Evolutionary conservation across 2,329 filamentous ascomycete species (phyloP).

Genomic region (Hirsutella thompsonii): DNA sequence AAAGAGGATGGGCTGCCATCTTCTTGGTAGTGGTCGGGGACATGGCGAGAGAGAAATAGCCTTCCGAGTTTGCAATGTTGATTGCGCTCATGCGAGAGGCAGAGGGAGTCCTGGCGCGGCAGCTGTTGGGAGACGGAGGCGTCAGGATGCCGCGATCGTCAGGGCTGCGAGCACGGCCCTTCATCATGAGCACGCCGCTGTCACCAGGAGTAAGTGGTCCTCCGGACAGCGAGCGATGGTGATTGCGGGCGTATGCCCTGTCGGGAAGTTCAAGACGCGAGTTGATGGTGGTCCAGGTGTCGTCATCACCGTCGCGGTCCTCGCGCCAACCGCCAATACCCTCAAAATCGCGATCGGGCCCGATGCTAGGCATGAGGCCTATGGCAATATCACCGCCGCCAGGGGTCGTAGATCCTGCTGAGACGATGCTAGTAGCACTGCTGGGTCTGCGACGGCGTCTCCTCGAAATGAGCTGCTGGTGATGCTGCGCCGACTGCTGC

Average conservation of each 20-base stretch:
- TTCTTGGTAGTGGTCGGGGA: slow-evolving; percentile 20
- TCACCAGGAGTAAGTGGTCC: slow-evolving; percentile 26
- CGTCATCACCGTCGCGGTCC: slow-evolving; percentile 21
- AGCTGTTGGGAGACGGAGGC: slow-evolving; percentile 30
- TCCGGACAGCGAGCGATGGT: slow-evolving; percentile 27
- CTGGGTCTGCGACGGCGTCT: slow-evolving; percentile 21
- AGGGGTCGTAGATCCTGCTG: slow-evolving; percentile 19
- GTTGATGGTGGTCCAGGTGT: slow-evolving; percentile 39
- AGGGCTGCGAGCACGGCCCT: slow-evolving; percentile 22
- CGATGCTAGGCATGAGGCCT: slow-evolving; percentile 32
- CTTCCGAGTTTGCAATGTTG: slow-evolving; percentile 17
- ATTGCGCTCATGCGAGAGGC: slow-evolving; percentile 19
- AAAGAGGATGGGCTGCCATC: not conserved
- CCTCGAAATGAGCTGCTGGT: slow-evolving; percentile 4
- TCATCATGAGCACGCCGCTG: slow-evolving; percentile 31
- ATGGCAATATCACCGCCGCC: slow-evolving; percentile 21
- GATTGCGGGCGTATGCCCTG: slow-evolving; percentile 23
- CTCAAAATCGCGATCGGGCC: slow-evolving; percentile 43
- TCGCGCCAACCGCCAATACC: slow-evolving; percentile 46
- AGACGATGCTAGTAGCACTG: slow-evolving; percentile 17
- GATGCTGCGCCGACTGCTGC: not conserved
- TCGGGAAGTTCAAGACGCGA: slow-evolving; percentile 37
- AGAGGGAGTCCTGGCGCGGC: slow-evolving; percentile 34
- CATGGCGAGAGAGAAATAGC: slow-evolving; percentile 27
- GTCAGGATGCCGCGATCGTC: slow-evolving; percentile 13